These are phyloP conservation scores for Mucor circinelloides DNA, from an alignment of 371 early-diverging fungal genomes.

Conservation along the genomic window DNA sequence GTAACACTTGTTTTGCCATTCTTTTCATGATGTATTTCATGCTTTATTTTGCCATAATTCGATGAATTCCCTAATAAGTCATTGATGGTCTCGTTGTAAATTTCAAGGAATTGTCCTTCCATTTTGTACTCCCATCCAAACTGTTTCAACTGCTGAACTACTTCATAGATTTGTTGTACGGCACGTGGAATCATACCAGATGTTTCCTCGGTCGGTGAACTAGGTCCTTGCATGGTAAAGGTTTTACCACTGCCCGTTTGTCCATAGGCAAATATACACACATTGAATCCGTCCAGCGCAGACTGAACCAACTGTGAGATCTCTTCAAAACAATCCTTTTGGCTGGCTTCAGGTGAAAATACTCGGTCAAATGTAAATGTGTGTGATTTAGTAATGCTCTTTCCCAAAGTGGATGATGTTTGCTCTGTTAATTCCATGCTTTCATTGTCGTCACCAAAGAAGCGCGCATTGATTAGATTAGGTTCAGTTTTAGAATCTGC, in stretches of 20 bases:
- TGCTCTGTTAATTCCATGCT: conserved; percentile 55
- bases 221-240: conserved; percentile 79
- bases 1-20: conserved; percentile 81
- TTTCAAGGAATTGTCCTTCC: conserved; percentile 90
- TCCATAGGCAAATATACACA: conserved; percentile 99
- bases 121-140: conserved; percentile 91
- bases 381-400: conserved; percentile 51
- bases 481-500: neutral
- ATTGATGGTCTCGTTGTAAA: conserved; percentile 95
- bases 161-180: conserved; percentile 83
- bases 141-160: conserved; percentile 67
- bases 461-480: conserved; percentile 30
- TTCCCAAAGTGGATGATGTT: conserved; percentile 41
- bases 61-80: conserved; percentile 75
- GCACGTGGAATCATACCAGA: conserved; percentile 92
- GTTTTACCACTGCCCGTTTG: conserved; percentile 98
- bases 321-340: conserved; percentile 92
- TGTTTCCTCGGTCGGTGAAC: conserved; percentile 37
- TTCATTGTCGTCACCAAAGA: conserved; percentile 55
- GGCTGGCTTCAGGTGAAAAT: conserved; percentile 73
- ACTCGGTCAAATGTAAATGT: conserved; percentile 87
- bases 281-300: conserved; percentile 96
- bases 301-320: conserved; percentile 95
- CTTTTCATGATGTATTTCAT: conserved; percentile 80
- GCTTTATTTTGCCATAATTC: conserved; percentile 59